Conservation (phyloP, 2,329 filamentous ascomycete genomes). For the Lachnellula suecica region DNA sequence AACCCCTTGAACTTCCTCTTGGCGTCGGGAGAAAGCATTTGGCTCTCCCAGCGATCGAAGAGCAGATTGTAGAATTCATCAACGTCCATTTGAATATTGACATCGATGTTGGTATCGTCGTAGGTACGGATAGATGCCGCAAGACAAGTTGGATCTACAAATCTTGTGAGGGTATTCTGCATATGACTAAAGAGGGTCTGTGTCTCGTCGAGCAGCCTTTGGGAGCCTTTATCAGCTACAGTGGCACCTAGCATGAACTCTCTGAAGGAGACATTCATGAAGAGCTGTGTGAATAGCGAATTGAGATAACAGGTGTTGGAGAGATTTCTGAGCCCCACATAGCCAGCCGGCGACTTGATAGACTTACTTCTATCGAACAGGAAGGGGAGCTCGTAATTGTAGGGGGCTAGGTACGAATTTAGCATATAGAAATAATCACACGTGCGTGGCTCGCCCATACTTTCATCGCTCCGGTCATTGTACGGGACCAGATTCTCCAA, state of each 20-base stretch:
- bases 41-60: conserved; percentile 86
- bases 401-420: conserved; percentile 41
- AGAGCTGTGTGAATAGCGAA: conserved; percentile 89
- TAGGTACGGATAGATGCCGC: conserved; percentile 79
- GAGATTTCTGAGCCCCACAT: conserved; percentile 86
- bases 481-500: conserved; percentile 51
- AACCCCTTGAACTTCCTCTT: conserved; percentile 77
- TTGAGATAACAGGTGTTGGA: conserved; percentile 98
- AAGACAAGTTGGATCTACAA: conserved; percentile 70
- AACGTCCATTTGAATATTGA: conserved; percentile 93
- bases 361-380: conserved; percentile 65
- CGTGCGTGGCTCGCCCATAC: conserved; percentile 5
- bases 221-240: conserved; percentile 55
- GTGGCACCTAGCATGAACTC: conserved; percentile 72
- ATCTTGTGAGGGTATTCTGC: conserved; percentile 77
- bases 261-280: conserved; percentile 90
- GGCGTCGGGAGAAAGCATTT: conserved; percentile 65
- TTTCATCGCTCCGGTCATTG: conserved; percentile 41
- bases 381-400: conserved; percentile 60
- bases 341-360: conserved; percentile 75
- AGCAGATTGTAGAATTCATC: conserved; percentile 96
- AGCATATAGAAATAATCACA: conserved; percentile 12
- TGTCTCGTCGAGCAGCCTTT: conserved; percentile 72
- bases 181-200: conserved; percentile 81
- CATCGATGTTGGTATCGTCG: conserved; percentile 79